Conservation (phyloP, 345 rosid species). For the Physaria fendleri region DNA sequence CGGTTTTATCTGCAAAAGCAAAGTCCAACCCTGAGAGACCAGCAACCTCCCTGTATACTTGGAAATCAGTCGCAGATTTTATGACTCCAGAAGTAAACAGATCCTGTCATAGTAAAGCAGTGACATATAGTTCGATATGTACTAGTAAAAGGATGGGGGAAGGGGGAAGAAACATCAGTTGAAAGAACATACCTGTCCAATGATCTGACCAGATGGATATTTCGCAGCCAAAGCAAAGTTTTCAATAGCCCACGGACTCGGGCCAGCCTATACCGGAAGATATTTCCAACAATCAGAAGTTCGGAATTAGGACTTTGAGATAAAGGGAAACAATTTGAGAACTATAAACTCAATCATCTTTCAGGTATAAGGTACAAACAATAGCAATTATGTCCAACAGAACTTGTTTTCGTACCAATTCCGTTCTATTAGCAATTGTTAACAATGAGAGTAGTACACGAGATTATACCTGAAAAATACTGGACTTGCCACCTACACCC, state of each 20-base stretch:
- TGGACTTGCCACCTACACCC: conserved; percentile 90
- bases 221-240: conserved; percentile 76
- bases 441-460: not conserved
- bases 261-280: conserved; percentile 61
- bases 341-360: not conserved
- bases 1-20: conserved; percentile 73
- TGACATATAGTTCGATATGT: not conserved
- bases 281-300: conserved; percentile 7
- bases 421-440: not conserved
- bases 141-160: not conserved
- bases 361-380: not conserved
- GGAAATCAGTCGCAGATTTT: conserved; percentile 87
- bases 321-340: not conserved
- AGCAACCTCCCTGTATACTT: conserved; percentile 82
- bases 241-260: conserved; percentile 86
- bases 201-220: conserved; percentile 74
- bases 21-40: conserved; percentile 97
- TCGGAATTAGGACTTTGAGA: not conserved
- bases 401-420: not conserved
- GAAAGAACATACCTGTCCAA: conserved; percentile 54
- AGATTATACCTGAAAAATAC: conserved; percentile 70
- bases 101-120: conserved; percentile 69
- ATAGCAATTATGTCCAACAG: not conserved
- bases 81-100: conserved; percentile 68
- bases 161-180: not conserved